phyloP scores from a whole-genome alignment of 495 filamentous ascomycete genomes.

The Aspergillus avenaceus region DNA sequence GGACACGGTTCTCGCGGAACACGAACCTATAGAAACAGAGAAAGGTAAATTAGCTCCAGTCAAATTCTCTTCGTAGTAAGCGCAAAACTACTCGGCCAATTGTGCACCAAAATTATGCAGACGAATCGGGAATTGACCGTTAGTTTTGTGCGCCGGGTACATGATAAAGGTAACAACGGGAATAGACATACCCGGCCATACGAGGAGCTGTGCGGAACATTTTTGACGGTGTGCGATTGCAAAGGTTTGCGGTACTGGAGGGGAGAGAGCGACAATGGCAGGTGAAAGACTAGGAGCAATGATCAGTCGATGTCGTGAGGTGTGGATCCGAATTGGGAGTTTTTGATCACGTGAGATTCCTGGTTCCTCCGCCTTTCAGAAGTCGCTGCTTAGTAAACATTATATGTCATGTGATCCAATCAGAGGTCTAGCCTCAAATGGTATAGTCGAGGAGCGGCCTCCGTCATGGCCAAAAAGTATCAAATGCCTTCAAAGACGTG shows the following conservation, averaged over 20 bases:
- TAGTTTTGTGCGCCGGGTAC: neutral
- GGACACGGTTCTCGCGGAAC: constrained; percentile 84
- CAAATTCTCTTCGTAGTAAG: neutral
- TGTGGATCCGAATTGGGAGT: constrained; percentile 25
- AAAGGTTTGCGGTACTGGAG: constrained; percentile 23
- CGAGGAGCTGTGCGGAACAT: constrained; percentile 48
- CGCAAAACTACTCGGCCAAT: constrained; percentile 11
- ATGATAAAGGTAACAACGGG: neutral
- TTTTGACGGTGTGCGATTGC: constrained; percentile 32
- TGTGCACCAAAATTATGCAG: constrained; percentile 16
- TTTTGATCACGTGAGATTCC: constrained; percentile 28
- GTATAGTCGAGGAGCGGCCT: constrained; percentile 18
- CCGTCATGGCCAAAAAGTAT: constrained; percentile 9
- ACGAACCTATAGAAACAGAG: constrained; percentile 48
- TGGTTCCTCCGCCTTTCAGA: constrained; percentile 34
- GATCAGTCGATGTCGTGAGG: constrained; percentile 33
- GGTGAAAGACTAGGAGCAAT: constrained; percentile 15
- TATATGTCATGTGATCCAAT: constrained; percentile 17
- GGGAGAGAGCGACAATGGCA: constrained; percentile 23
- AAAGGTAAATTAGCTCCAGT: neutral
- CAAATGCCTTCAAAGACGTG: constrained; percentile 1
- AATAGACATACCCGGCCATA: constrained; percentile 40
- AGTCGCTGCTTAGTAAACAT: constrained; percentile 19
- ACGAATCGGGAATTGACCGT: constrained; percentile 10
- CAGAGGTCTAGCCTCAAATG: constrained; percentile 11